phyloP scores from a whole-genome alignment of 495 filamentous ascomycete species.

The Viridothelium virens region DNA sequence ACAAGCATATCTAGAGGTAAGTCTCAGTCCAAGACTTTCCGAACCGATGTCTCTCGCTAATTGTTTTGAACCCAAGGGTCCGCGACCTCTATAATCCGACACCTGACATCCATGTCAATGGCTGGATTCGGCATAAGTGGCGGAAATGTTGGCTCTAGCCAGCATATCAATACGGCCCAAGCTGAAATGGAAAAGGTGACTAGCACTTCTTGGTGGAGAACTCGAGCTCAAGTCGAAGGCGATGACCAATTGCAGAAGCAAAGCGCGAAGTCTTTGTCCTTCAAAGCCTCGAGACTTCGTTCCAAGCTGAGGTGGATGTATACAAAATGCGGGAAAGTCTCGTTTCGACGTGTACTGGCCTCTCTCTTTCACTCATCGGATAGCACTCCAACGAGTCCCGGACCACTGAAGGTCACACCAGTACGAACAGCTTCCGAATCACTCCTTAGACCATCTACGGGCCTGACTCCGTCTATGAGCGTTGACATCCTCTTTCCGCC shows the following conservation, averaged over 20 bases:
- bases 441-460: no score
- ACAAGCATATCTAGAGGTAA: background rate
- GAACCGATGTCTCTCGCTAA: background rate
- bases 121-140: background rate
- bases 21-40: background rate
- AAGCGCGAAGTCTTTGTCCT: background rate
- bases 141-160: background rate
- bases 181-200: background rate
- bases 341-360: background rate
- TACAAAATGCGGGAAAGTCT: background rate
- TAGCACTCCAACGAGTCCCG: background rate
- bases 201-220: background rate
- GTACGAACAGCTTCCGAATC: background rate
- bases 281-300: background rate
- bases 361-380: background rate
- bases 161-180: background rate
- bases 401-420: background rate
- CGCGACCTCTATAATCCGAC: background rate
- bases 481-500: slow-evolving; percentile 28
- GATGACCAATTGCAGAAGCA: background rate
- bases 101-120: background rate
- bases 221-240: background rate
- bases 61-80: background rate
- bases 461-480: slow-evolving; percentile 7
- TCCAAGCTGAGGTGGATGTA: background rate